These are phyloP conservation scores for Phytophthora colocasiae DNA, from an alignment of 352 stramenopile species.

Conservation along the genomic window DNA sequence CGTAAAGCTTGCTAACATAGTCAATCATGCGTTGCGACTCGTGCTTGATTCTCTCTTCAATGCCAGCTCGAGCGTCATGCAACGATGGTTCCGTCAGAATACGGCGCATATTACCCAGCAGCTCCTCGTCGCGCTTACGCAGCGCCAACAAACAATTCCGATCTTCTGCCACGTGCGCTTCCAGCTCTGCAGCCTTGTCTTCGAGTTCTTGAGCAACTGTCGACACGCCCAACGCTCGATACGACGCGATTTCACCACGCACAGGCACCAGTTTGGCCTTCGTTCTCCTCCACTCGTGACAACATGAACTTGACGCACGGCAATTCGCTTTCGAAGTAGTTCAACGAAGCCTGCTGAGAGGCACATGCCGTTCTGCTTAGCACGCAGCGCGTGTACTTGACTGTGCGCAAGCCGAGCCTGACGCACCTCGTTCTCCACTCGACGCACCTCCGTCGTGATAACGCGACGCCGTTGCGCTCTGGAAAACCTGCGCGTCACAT, in stretches of 20 bases:
- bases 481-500: slow-evolving; percentile 48
- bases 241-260: slow-evolving; percentile 52
- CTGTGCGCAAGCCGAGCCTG: slow-evolving; percentile 45
- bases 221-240: slow-evolving; percentile 61
- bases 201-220: slow-evolving; percentile 61
- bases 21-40: slow-evolving; percentile 72
- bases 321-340: slow-evolving; percentile 80
- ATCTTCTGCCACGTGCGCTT: slow-evolving; percentile 62
- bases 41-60: slow-evolving; percentile 55
- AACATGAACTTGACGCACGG: slow-evolving; percentile 87
- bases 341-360: slow-evolving; percentile 65
- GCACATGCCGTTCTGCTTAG: slow-evolving; percentile 60
- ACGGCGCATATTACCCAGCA: slow-evolving; percentile 42
- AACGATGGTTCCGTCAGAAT: slow-evolving; percentile 37
- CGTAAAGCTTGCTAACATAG: slow-evolving; percentile 67
- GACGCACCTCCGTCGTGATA: slow-evolving; percentile 45
- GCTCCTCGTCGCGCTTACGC: slow-evolving; percentile 56
- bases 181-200: slow-evolving; percentile 46
- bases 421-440: slow-evolving; percentile 47
- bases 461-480: slow-evolving; percentile 45
- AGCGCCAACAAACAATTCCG: slow-evolving; percentile 52
- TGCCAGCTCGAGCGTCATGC: slow-evolving; percentile 15
- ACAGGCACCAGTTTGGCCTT: slow-evolving; percentile 48
- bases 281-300: slow-evolving; percentile 58
- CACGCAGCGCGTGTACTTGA: slow-evolving; percentile 48